phyloP scores from a whole-genome alignment of 805 yeast genomes.

The Ogataea trehaloabstinens region DNA sequence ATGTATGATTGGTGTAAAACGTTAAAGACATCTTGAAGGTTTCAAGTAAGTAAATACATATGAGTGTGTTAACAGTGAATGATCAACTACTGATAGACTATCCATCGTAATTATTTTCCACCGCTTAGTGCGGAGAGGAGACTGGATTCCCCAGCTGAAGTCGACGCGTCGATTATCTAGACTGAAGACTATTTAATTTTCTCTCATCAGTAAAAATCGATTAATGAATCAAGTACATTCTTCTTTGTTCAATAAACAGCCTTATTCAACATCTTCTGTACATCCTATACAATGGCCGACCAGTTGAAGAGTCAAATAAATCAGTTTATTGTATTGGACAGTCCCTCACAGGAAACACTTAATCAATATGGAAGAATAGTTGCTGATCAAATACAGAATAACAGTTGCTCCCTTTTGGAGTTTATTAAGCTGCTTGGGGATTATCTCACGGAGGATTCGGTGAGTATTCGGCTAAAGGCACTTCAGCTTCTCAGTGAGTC shows the following conservation, averaged over 20 bases:
- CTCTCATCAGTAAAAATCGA: too few species aligned
- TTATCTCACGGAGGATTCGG: conserved; percentile 47
- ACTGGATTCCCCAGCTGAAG: too few species aligned
- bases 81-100: too few species aligned
- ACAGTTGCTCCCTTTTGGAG: conserved; percentile 36
- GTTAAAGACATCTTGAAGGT: conserved; percentile 2
- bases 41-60: neutral
- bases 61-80: too few species aligned
- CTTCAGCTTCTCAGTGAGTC: conserved; percentile 40
- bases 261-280: too few species aligned
- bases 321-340: conserved; percentile 41
- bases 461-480: conserved; percentile 37
- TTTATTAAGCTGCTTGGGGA: conserved; percentile 47
- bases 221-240: too few species aligned
- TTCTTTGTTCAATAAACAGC: too few species aligned
- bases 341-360: conserved; percentile 30
- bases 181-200: too few species aligned
- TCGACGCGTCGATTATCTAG: too few species aligned
- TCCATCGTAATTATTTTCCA: too few species aligned
- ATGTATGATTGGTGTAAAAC: conserved; percentile 59
- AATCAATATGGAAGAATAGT: conserved; percentile 30
- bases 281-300: conserved; percentile 28
- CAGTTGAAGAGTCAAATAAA: conserved; percentile 25
- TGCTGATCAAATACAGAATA: conserved; percentile 24
- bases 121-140: too few species aligned